phyloP scores from a whole-genome alignment of 2,329 filamentous ascomycete genomes.

The Didymella pinodella region DNA sequence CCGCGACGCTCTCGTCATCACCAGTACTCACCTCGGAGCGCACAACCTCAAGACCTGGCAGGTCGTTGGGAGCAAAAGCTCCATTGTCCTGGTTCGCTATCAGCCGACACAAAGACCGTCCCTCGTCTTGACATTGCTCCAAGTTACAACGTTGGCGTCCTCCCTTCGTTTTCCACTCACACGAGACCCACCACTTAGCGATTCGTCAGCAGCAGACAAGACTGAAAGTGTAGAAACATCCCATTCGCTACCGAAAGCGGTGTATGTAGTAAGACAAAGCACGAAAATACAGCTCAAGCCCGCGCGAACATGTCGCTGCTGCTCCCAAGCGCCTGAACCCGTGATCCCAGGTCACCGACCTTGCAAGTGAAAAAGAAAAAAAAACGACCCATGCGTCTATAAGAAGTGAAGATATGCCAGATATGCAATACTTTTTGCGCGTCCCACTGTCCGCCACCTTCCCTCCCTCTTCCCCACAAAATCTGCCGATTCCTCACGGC shows the following conservation, averaged over 20 bases:
- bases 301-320: background rate
- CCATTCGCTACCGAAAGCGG: background rate
- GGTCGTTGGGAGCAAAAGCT: too few relatives aligned
- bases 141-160: too few relatives aligned
- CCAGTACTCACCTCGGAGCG: too few relatives aligned
- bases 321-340: background rate
- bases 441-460: background rate
- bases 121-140: too few relatives aligned
- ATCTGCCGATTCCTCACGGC: constrained; percentile 8
- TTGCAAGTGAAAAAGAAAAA: background rate
- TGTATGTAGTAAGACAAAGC: background rate
- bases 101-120: too few relatives aligned
- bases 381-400: background rate
- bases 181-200: too few relatives aligned
- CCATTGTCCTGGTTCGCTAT: too few relatives aligned
- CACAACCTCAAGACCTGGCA: too few relatives aligned
- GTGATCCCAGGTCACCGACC: background rate
- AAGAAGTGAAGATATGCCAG: constrained; percentile 1
- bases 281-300: background rate
- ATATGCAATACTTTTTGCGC: background rate
- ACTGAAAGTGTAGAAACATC: background rate
- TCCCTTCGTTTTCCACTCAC: too few relatives aligned
- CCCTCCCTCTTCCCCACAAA: too few relatives aligned
- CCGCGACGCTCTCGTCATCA: too few relatives aligned
- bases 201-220: background rate